Evolutionary conservation across 2,329 filamentous ascomycete genomes (phyloP).

Genomic region (Trichoderma citrinoviride): DNA sequence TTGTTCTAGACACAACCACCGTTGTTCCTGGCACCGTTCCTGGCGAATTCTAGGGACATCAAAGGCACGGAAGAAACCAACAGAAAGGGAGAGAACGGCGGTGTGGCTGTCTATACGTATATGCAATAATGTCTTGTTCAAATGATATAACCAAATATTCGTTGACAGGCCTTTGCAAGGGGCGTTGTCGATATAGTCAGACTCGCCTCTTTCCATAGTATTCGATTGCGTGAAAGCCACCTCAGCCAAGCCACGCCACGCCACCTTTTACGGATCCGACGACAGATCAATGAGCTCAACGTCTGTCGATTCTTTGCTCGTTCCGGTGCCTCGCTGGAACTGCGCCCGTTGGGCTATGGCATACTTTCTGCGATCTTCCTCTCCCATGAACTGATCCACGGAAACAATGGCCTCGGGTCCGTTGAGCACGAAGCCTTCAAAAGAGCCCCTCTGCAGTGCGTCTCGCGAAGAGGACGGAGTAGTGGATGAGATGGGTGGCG

Average conservation of each 20-base stretch:
- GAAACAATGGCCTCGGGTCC: conserved; percentile 54
- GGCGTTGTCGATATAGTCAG: too few relatives aligned
- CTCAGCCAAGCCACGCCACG: background rate
- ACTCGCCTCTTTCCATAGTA: background rate
- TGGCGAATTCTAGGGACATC: background rate
- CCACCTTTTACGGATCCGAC: conserved; percentile 1
- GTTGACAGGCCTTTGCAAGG: too few relatives aligned
- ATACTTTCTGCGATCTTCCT: conserved; percentile 73
- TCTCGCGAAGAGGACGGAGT: conserved; percentile 16
- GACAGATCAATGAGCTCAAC: conserved; percentile 21
- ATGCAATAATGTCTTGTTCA: background rate
- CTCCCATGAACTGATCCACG: conserved; percentile 73
- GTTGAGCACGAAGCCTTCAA: conserved; percentile 62
- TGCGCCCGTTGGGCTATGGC: conserved; percentile 63
- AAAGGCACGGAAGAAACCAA: background rate
- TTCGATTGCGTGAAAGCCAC: background rate
- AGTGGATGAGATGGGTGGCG: conserved; percentile 2
- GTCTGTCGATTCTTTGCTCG: background rate
- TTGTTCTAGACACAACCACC: too few relatives aligned
- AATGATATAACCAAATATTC: background rate
- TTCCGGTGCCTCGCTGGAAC: conserved; percentile 27
- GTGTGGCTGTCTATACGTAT: background rate
- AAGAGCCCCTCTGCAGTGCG: conserved; percentile 51
- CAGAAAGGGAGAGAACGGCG: background rate
- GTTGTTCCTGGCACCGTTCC: too few relatives aligned